Evolutionary conservation across 306 rosid genomes (phyloP), one percentile per base, ranked within the genome.

Genomic region (Cajanus cajan): DNA sequence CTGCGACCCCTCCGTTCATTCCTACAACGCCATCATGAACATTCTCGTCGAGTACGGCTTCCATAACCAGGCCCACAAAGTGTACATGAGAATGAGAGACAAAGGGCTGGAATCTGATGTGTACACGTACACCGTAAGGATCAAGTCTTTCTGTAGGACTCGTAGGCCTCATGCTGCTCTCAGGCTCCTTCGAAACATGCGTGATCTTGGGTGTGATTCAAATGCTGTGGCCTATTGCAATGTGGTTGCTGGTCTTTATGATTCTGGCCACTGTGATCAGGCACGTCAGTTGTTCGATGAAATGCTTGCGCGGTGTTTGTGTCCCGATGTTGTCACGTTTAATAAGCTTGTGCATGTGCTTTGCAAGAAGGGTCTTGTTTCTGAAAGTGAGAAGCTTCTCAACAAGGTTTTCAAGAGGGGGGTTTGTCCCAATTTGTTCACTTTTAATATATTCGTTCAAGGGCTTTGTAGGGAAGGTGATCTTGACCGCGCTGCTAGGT

Each of bases 141-240:
- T 94, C 58, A 94, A 94, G 83, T 88, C 94, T 22, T 92, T 94
- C 36, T 90, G 97, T 72, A 89, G 83, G 69, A 94, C 96, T 14
- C 12, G 81, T 10, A 84, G 94, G 73, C 98, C 97, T 77, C 71
- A 81, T 68, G 97, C 86, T 73, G 94, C 97, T 58, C 66, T 89
- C 22, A 84, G 94, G 84, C 85, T 94, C 37, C 96, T 94, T 33
- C 74, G 89, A 13, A 90, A 90, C 83, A 94, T 94, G 98, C 83
- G 90, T 64, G 78, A 67, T 3, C 82, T 86, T 34, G 97, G 97
- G 45, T 90, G 90, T 65, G 84, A 85, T 79, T 82, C 84, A 59
- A 94, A 94, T 71, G 92, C 96, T 2, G 94, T 92, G 7, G 88
- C 91, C 39, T 94, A 88, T 88, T 94, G 98, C 81, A 84, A 90